Evolutionary conservation across 129 eudicot genomes (phyloP), one percentile per base, ranked within the genome.

Genomic region (Kitagawia praeruptora): DNA sequence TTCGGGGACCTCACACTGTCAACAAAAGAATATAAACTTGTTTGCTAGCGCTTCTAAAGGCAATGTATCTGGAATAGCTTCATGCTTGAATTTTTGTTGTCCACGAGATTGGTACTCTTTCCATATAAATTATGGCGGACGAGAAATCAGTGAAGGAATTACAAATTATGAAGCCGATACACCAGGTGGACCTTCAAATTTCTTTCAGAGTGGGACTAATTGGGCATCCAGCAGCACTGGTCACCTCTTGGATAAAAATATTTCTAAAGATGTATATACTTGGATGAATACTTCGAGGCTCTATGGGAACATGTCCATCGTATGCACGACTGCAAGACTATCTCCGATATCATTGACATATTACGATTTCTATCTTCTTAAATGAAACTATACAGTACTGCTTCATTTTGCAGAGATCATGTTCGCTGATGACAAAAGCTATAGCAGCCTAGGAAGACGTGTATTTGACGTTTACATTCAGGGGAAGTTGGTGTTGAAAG

Each of bases 221-320:
- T 93, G 98, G 96, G 96, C 89, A 74, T 83, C 84, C 75, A 91
- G 98, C 86, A 93, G 88, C 82, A 91, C 98, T 1, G 98, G 98
- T 78, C 73, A 79, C 85, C 89, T 93, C 86, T 14, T 91, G 89
- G 87, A 88, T 34, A 88, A 89, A 80, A 81, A 83, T 53, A 48
- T 38, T 34, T 40, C 66, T 6, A 37, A 1, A 9, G 86, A 89
- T 46, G 44, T 56, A 19, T 87, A 76, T 76, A 78, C 70, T 75
- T 66, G 53, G 83, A 2, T 40, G 14, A 85, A 51, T 77, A 44
- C 38, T 63, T 83, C 84, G 18, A 77, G 28, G 45, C 56, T 85
- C 40, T 19, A 77, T 28, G 86, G 81, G 76, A 83, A 78, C 70
- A 54, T 74, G 56, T 8, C 93, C 8, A 78, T 48, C 23, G 75